Percentiles rank a stretch among this genome's conserved stretches.
Conservation (phyloP, 2,329 filamentous ascomycete genomes). For the Tolypocladium nubicola region DNA sequence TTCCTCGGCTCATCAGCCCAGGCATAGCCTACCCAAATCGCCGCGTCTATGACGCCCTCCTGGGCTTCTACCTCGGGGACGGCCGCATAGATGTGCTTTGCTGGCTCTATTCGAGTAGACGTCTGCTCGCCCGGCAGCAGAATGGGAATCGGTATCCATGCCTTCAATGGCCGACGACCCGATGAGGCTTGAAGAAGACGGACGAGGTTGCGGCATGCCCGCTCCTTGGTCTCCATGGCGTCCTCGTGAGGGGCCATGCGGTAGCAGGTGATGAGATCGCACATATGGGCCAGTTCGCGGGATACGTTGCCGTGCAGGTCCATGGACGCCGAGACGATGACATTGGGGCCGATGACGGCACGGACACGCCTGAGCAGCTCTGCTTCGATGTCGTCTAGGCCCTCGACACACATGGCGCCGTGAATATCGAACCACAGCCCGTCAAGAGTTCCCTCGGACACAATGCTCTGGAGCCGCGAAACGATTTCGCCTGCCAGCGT, state of each 20-base stretch:
- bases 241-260: constrained; percentile 42
- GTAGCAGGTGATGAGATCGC: constrained; percentile 42
- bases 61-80: constrained; percentile 30
- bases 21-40: constrained; percentile 45
- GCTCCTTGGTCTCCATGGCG: constrained; percentile 35
- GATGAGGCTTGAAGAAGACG: constrained; percentile 19
- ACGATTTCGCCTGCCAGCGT: constrained; percentile 30
- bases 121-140: constrained; percentile 44
- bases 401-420: constrained; percentile 44
- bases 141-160: constrained; percentile 41
- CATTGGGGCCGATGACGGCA: constrained; percentile 29
- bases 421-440: constrained; percentile 47
- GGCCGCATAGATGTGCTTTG: constrained; percentile 36
- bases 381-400: constrained; percentile 34
- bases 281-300: constrained; percentile 33
- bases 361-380: constrained; percentile 36
- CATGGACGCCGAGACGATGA: constrained; percentile 42
- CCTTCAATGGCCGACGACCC: constrained; percentile 32
- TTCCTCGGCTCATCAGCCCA: constrained; percentile 46
- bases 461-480: constrained; percentile 25
- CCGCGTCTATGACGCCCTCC: constrained; percentile 35
- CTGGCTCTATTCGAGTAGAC: constrained; percentile 41
- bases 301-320: constrained; percentile 46
- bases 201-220: constrained; percentile 39
- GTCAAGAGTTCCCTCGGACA: constrained; percentile 22